Evolutionary conservation across 2,329 filamentous ascomycete species (phyloP), one percentile per base, ranked within the genome.

Genomic region (Hymenoscyphus fraxineus): DNA sequence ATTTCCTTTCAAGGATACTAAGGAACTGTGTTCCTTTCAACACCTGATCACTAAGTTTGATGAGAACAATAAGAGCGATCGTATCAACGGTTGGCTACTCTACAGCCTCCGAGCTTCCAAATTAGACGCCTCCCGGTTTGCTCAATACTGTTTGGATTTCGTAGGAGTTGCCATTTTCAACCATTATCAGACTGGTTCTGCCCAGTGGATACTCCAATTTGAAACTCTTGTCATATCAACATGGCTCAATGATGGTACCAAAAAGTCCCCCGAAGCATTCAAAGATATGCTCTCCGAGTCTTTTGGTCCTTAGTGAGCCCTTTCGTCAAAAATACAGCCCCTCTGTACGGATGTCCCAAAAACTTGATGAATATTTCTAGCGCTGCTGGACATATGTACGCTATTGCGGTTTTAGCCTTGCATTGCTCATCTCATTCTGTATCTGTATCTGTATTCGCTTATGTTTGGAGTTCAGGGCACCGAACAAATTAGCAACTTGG

Each of bases 71-170:
- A 67, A 63, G 27, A 58, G 58, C 40, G 58, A 67, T 41, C 60
- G 65, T 5, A 67, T 67, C 41, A 67, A 65, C 56, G 60, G 63
- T 10, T 67, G 65, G 65, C 38, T 67, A 39, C 65, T 65, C 12
- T 59, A 65, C n/a, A 40, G 47, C 3, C 41, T 47, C 22, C 41
- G 16, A 47, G 22, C 41, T 5, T 47, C 41, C 41, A 47, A 22
- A 19, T 3, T 47, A 7, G 41, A 47, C 3, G 41, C 41, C 3
- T 47, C 1, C n/a, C 41, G 41, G n/a, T 47, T 47, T 47, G 41
- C 16, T 5, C 60, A 38, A 32, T 38, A 63, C 19, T 61, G 58
- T n/a, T 9, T 63, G 16, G 41, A 19, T 19, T 19, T 47, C 22
- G n/a, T 47, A 9, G 16, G n/a, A n/a, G n/a, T n/a, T n/a, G n/a